Conservation (phyloP, 2,329 filamentous ascomycete genomes). For the Epichloe sylvatica region DNA sequence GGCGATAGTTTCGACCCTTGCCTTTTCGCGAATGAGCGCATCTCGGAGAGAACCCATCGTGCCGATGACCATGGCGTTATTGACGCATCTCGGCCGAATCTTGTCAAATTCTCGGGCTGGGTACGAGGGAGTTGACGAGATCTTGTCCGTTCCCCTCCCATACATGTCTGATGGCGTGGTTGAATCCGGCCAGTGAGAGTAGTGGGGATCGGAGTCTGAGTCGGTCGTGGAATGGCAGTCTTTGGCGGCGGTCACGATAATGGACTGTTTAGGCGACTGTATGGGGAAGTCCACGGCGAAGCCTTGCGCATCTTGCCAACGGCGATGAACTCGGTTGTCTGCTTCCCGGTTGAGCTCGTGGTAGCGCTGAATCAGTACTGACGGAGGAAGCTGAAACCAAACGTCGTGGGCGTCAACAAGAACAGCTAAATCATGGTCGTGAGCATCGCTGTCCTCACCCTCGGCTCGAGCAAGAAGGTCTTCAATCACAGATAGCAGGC, state of each 20-base stretch:
- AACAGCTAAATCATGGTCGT: slow-evolving; percentile 13
- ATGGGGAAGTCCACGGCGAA: neutral
- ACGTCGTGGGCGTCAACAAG: slow-evolving; percentile 26
- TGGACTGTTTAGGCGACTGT: slow-evolving; percentile 12
- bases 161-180: slow-evolving; percentile 22
- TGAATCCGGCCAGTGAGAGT: slow-evolving; percentile 23
- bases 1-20: slow-evolving; percentile 13
- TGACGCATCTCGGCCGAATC: slow-evolving; percentile 21
- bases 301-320: slow-evolving; percentile 13
- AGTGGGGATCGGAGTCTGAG: slow-evolving; percentile 22
- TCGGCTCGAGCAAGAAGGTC: slow-evolving; percentile 10
- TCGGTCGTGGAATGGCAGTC: slow-evolving; percentile 20
- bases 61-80: slow-evolving; percentile 22
- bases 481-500: slow-evolving; percentile 10
- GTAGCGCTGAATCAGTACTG: slow-evolving; percentile 23
- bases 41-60: slow-evolving; percentile 17
- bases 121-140: slow-evolving; percentile 15
- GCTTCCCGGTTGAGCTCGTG: slow-evolving; percentile 22
- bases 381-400: slow-evolving; percentile 27
- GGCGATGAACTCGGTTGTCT: slow-evolving; percentile 13
- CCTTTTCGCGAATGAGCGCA: slow-evolving; percentile 13
- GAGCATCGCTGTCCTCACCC: slow-evolving; percentile 4
- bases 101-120: slow-evolving; percentile 20
- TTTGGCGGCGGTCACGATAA: slow-evolving; percentile 21
- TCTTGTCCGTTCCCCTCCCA: slow-evolving; percentile 18